These are phyloP conservation scores for Saccharomycopsis guyanensis DNA, from an alignment of 805 yeast species.

Conservation along the genomic window DNA sequence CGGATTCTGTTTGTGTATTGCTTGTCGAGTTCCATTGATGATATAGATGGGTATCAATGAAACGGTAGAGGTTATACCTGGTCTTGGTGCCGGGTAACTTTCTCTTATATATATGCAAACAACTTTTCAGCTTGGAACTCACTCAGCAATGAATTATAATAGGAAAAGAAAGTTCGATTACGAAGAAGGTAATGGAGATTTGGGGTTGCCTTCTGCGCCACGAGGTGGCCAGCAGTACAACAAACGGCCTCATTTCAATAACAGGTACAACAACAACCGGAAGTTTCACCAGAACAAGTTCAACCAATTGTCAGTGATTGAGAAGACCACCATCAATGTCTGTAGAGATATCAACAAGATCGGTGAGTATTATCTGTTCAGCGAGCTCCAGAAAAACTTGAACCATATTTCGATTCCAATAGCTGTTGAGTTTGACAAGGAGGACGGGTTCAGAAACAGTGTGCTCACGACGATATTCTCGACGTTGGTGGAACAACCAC, in stretches of 20 bases:
- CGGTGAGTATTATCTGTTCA: slow-evolving; percentile 13
- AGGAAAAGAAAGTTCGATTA: too few relatives aligned
- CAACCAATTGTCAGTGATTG: slow-evolving; percentile 6
- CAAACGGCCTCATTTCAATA: too few relatives aligned
- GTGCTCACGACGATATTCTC: slow-evolving; percentile 60
- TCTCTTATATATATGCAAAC: too few relatives aligned
- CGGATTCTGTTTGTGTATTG: slow-evolving; percentile 1
- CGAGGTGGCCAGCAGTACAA: too few relatives aligned
- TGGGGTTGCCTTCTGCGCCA: too few relatives aligned
- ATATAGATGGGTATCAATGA: too few relatives aligned
- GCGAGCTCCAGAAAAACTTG: slow-evolving; percentile 7
- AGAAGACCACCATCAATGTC: slow-evolving; percentile 15
- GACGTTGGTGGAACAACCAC: slow-evolving; percentile 81
- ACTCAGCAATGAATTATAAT: too few relatives aligned
- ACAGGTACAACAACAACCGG: slow-evolving; percentile 1
- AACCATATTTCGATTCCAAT: slow-evolving; percentile 15
- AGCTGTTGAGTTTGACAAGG: slow-evolving; percentile 12
- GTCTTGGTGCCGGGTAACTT: too few relatives aligned
- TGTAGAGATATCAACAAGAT: slow-evolving; percentile 16
- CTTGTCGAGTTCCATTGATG: too few relatives aligned
- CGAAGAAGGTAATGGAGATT: too few relatives aligned
- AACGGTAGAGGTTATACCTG: too few relatives aligned
- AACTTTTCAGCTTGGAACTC: too few relatives aligned
- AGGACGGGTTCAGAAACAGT: slow-evolving; percentile 23
- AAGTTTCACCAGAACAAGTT: background rate